These are phyloP conservation scores for Citrus reticulata DNA, from an alignment of 345 rosid species.

Conservation along the genomic window DNA sequence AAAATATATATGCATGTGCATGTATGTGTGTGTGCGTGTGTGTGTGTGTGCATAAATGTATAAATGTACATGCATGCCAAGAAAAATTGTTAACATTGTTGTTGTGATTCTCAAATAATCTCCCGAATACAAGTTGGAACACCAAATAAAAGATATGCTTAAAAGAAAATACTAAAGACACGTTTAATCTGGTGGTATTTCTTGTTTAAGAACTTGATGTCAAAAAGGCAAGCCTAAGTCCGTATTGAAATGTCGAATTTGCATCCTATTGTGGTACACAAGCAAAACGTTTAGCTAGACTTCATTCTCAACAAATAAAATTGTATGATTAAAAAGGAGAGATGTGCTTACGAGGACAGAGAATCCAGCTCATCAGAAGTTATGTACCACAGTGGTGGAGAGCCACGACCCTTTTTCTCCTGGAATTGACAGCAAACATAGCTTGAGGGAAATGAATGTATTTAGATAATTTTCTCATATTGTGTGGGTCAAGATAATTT, in stretches of 20 bases:
- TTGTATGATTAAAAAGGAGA: background rate
- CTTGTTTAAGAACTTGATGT: background rate
- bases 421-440: constrained; percentile 22
- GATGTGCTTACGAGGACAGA: constrained; percentile 56
- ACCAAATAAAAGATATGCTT: background rate
- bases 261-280: background rate
- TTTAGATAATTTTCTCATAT: background rate
- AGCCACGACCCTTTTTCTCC: constrained; percentile 79
- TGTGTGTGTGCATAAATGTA: background rate
- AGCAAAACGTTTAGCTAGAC: background rate
- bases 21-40: no score
- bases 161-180: background rate
- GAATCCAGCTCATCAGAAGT: constrained; percentile 70
- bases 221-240: background rate
- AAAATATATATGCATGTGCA: background rate
- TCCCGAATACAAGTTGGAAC: background rate
- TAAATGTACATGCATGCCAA: background rate
- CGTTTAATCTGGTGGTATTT: background rate
- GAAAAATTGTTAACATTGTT: background rate
- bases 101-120: background rate
- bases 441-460: background rate
- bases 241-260: background rate
- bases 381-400: constrained; percentile 74
- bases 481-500: background rate
- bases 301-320: background rate